Base-by-base conservation (phyloP, 2,329 filamentous ascomycete species). In the Colletotrichum eleusines region DNA sequence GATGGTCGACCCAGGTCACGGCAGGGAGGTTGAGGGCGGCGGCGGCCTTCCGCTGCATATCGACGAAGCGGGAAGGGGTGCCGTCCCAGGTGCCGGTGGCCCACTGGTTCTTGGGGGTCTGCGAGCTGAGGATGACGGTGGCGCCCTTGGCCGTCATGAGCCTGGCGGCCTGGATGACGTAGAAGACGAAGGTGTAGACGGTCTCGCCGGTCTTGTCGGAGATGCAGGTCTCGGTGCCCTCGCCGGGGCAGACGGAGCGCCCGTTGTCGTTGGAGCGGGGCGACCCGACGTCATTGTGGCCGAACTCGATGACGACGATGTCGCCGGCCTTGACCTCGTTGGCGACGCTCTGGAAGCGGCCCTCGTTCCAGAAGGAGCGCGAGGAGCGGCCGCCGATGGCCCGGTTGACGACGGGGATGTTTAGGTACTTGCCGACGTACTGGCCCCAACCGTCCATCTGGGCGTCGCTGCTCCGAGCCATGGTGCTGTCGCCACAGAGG, bases 271-370 rank as follows among this genome's bases (percentile, higher is more conserved):
- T 85, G 1, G 78, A 79, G 2, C 69, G 69, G 33, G 89, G 81
- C 0, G 85, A 85, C 2, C 90, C 89, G 28, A 90, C 90, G 74
- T 93, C 91, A 75, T 93, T 93, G 81, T 93, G 91, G 0, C 91
- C 91, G 75, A 93, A 92, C 75, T 92, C 90, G 63, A 92, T 91
- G 66, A 92, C 83, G 1, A 92, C 90, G 77, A 88, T 90, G 78
- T 93, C 91, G 44, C 88, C 89, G 2, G 82, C 69, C 76, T 86
- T 74, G 35, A 92, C 82, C 2, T 82, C 75, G 53, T 84, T 79
- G 57, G 86, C 84, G 63, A 93, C 86, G 0, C 82, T 83, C 20
- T 84, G 78, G 81, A 93, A 93, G n/a, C 88, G 88, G 11, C 87
- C 88, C 80, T 93, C 91, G 59, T 88, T 85, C 2, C 87, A 91